These are phyloP conservation scores for Rhodotorula sp. DNA, from an alignment of 1,284 basidiomycete species.

Conservation along the genomic window DNA sequence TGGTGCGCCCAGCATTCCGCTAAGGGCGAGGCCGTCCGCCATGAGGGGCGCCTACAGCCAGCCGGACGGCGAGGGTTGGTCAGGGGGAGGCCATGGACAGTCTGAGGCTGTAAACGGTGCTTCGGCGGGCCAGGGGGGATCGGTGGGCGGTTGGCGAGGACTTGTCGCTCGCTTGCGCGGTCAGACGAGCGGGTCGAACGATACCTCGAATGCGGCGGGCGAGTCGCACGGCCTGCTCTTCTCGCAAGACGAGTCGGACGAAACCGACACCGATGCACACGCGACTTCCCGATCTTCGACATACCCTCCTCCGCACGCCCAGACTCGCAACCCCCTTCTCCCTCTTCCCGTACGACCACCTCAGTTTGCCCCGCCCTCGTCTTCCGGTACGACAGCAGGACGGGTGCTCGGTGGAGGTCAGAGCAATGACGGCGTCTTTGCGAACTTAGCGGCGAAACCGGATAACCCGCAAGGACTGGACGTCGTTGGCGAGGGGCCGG, in stretches of 20 bases:
- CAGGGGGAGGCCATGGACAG: neutral
- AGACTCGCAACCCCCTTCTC: constrained; percentile 18
- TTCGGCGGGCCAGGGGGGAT: neutral
- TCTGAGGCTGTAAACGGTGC: too few relatives aligned
- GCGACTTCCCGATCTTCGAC: neutral
- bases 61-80: neutral
- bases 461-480: constrained; percentile 54
- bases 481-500: constrained; percentile 58
- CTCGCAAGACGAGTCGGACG: constrained; percentile 32
- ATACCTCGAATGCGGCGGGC: neutral
- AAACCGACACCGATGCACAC: constrained; percentile 7
- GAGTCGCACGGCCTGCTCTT: constrained; percentile 33
- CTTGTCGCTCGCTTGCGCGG: constrained; percentile 14
- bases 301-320: constrained; percentile 24
- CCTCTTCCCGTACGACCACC: constrained; percentile 35
- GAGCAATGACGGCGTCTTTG: constrained; percentile 92
- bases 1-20: neutral
- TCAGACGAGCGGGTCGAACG: neutral
- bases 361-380: constrained; percentile 18
- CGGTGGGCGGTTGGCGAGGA: neutral
- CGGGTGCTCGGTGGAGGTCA: constrained; percentile 63
- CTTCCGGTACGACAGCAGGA: neutral
- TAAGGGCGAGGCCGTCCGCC: neutral
- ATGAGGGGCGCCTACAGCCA: neutral
- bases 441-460: constrained; percentile 91